phyloP scores from a whole-genome alignment of 352 stramenopile genomes.

The Halophytophthora polymorphica region DNA sequence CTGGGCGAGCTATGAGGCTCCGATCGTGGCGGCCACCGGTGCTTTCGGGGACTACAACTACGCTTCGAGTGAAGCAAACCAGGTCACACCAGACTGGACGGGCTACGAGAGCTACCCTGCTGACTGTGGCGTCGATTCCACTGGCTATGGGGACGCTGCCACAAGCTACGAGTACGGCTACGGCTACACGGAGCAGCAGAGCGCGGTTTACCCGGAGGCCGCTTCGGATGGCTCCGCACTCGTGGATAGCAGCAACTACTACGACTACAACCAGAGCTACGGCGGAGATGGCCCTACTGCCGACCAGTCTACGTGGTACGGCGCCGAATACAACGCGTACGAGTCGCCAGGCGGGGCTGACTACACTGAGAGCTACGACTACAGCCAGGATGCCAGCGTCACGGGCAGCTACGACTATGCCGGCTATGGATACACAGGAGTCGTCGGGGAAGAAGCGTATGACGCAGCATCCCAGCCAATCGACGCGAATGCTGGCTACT shows the following conservation, averaged over 20 bases:
- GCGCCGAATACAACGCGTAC: conserved; percentile 25
- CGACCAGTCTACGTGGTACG: conserved; percentile 16
- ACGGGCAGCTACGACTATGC: conserved; percentile 9
- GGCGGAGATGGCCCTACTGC: conserved; percentile 2
- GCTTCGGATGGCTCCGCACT: conserved; percentile 6
- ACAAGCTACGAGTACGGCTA: conserved; percentile 7
- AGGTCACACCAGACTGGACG: conserved; percentile 8
- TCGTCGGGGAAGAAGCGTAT: not conserved
- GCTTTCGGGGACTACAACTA: conserved; percentile 21
- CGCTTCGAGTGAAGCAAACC: not conserved
- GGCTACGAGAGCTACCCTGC: conserved; percentile 13
- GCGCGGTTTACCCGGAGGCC: not conserved
- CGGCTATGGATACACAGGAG: not conserved
- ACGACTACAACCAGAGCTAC: conserved; percentile 9
- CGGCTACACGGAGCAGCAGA: not conserved
- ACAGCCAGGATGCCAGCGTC: conserved; percentile 7
- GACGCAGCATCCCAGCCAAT: conserved; percentile 2
- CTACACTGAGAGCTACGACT: conserved; percentile 10
- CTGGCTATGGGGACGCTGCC: too few relatives aligned
- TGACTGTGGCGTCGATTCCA: not conserved
- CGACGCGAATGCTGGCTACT: conserved; percentile 9
- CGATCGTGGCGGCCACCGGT: not conserved
- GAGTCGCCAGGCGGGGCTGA: conserved; percentile 12
- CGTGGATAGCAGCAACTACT: conserved; percentile 26
- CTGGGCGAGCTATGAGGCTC: conserved; percentile 5